Evolutionary conservation across 1,284 basidiomycete genomes (phyloP).

Genomic region (Ganoderma multipileum): DNA sequence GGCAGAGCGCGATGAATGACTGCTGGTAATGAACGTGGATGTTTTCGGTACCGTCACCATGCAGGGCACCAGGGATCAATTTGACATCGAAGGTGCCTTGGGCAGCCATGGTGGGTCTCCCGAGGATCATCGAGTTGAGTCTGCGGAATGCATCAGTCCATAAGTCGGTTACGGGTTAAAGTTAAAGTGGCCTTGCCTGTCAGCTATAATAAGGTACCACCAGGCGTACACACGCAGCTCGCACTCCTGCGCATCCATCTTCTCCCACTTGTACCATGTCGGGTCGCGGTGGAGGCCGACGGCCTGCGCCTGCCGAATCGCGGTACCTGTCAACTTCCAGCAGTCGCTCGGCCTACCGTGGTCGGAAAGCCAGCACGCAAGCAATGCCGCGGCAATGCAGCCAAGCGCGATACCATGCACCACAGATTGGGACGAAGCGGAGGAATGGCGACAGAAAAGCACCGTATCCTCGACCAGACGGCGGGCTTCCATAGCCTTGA

Average conservation of each 20-base stretch:
- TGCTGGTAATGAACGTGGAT: conserved; percentile 45
- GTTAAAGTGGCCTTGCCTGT: conserved; percentile 46
- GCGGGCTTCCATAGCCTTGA: conserved; percentile 50
- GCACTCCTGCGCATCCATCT: conserved; percentile 54
- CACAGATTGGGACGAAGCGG: conserved; percentile 42
- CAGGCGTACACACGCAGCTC: conserved; percentile 52
- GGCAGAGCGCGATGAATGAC: conserved; percentile 46
- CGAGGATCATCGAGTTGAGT: conserved; percentile 11
- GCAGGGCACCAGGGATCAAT: conserved; percentile 40
- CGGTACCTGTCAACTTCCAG: conserved; percentile 57
- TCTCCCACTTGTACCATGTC: conserved; percentile 53
- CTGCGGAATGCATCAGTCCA: not conserved
- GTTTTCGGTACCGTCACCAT: conserved; percentile 46
- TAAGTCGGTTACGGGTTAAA: not conserved
- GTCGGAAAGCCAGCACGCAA: conserved; percentile 54
- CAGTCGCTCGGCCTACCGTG: conserved; percentile 57
- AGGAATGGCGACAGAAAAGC: conserved; percentile 46
- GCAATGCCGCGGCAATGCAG: conserved; percentile 53
- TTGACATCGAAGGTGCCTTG: conserved; percentile 47
- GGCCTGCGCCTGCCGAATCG: conserved; percentile 35
- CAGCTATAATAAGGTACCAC: conserved; percentile 55
- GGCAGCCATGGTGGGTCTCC: conserved; percentile 46
- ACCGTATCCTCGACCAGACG: conserved; percentile 54
- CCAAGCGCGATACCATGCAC: conserved; percentile 55
- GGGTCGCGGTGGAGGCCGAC: conserved; percentile 61